phyloP scores from a whole-genome alignment of 345 rosid genomes.

The Barbarea vulgaris region DNA sequence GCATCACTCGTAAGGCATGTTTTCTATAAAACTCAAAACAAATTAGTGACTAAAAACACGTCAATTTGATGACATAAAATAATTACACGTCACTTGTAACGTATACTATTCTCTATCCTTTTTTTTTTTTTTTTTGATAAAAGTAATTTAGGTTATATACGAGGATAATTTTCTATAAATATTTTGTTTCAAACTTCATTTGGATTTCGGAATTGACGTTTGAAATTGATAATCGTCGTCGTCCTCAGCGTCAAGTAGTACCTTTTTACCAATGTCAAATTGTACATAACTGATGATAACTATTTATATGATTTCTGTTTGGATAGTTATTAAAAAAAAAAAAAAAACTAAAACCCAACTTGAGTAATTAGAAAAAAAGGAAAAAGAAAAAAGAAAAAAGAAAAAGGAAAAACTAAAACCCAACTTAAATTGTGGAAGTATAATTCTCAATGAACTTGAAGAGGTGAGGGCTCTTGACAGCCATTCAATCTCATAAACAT shows the following conservation, averaged over 20 bases:
- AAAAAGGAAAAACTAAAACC: neutral
- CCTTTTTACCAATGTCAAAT: neutral
- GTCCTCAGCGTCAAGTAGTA: no score
- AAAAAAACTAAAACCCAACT: neutral
- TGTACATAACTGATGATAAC: neutral
- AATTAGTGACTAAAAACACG: slow-evolving; percentile 20
- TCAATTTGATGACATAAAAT: slow-evolving; percentile 20
- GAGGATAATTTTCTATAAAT: neutral
- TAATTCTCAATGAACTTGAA: neutral
- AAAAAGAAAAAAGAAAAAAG: no score
- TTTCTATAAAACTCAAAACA: slow-evolving; percentile 3
- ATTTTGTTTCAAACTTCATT: neutral
- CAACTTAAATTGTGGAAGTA: slow-evolving; percentile 32
- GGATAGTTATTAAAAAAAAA: neutral
- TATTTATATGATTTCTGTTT: neutral
- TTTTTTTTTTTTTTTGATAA: neutral
- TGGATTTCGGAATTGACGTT: neutral
- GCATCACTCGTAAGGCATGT: slow-evolving; percentile 31
- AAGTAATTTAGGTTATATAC: neutral
- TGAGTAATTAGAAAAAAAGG: neutral
- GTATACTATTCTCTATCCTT: neutral
- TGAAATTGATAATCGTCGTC: neutral
- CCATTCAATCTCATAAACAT: slow-evolving; percentile 34
- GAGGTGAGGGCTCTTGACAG: slow-evolving; percentile 35
- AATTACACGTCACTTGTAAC: slow-evolving; percentile 20